A percentile compares a stretch with the other conserved stretches of the same genome.
Conservation (phyloP, 306 rosid species). For the Cicer bijugum region DNA sequence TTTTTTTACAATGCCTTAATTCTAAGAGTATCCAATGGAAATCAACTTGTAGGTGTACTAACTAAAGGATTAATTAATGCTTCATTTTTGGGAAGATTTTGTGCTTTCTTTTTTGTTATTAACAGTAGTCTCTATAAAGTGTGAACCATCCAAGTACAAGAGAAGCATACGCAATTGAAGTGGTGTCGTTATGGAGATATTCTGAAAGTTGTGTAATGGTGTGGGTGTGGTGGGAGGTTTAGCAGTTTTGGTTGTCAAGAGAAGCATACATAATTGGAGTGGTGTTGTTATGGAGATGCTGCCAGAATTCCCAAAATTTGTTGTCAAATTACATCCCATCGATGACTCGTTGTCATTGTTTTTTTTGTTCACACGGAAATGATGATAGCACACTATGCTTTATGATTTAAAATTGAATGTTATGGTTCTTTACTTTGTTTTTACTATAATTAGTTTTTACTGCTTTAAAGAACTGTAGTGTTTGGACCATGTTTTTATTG, state of each 20-base stretch:
- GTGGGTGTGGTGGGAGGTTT: too few species aligned
- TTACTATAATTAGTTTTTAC: not conserved
- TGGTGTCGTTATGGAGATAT: too few species aligned
- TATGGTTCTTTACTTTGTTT: constrained; percentile 25
- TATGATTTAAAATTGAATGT: constrained; percentile 18
- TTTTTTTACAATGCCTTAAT: too few species aligned
- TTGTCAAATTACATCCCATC: not conserved
- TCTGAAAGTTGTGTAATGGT: too few species aligned
- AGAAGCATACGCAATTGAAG: too few species aligned
- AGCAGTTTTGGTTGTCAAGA: not conserved
- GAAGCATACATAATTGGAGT: not conserved
- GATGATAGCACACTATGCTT: constrained; percentile 18
- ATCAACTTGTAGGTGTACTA: too few species aligned
- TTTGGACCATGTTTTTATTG: constrained; percentile 1
- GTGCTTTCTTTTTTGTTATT: too few species aligned
- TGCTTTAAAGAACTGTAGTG: constrained; percentile 21
- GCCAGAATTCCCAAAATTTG: not conserved
- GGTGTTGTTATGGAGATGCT: not conserved
- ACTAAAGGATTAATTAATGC: too few species aligned
- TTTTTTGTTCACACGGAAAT: not conserved
- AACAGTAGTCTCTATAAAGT: too few species aligned
- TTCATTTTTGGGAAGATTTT: too few species aligned
- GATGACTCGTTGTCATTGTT: not conserved
- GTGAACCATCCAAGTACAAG: too few species aligned
- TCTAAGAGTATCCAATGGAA: too few species aligned